These are phyloP conservation scores for Ascochyta fabae DNA, from an alignment of 2,329 filamentous ascomycete species.

Conservation along the genomic window DNA sequence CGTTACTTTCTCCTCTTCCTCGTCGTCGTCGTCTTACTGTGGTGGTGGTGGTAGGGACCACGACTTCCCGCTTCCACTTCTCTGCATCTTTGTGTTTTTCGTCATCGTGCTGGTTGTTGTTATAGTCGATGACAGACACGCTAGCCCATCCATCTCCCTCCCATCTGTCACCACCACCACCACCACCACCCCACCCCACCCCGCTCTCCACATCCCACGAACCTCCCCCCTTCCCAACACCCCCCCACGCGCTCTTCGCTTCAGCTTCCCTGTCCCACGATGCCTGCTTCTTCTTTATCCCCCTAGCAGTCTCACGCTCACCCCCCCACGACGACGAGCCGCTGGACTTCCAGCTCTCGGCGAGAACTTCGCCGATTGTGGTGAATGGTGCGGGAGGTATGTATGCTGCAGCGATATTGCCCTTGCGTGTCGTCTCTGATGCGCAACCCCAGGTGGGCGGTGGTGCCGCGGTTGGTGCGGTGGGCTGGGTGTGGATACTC, in stretches of 20 bases:
- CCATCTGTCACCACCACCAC: too few species aligned
- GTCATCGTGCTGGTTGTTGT: too few species aligned
- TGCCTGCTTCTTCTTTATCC: background rate
- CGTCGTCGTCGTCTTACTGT: too few species aligned
- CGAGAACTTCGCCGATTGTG: background rate
- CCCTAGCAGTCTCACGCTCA: background rate
- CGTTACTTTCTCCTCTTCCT: too few species aligned
- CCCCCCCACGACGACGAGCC: constrained; percentile 17
- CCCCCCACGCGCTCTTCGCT: background rate
- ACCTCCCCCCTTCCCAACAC: background rate
- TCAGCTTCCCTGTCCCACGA: background rate
- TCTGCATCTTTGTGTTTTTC: too few species aligned
- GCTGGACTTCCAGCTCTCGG: background rate
- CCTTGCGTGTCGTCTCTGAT: background rate
- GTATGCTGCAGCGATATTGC: constrained; percentile 1
- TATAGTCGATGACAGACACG: too few species aligned
- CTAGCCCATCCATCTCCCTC: too few species aligned
- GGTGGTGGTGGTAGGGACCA: too few species aligned
- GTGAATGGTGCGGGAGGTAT: constrained; percentile 18
- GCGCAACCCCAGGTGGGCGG: constrained; percentile 15
- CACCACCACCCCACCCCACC: too few species aligned
- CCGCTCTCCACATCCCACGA: too few species aligned
- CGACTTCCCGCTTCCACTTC: too few species aligned
- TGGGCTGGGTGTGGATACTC: background rate
- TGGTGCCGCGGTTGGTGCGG: background rate